Evolutionary conservation across 2,329 filamentous ascomycete species (phyloP).

Genomic region (Exophiala alcalophila): DNA sequence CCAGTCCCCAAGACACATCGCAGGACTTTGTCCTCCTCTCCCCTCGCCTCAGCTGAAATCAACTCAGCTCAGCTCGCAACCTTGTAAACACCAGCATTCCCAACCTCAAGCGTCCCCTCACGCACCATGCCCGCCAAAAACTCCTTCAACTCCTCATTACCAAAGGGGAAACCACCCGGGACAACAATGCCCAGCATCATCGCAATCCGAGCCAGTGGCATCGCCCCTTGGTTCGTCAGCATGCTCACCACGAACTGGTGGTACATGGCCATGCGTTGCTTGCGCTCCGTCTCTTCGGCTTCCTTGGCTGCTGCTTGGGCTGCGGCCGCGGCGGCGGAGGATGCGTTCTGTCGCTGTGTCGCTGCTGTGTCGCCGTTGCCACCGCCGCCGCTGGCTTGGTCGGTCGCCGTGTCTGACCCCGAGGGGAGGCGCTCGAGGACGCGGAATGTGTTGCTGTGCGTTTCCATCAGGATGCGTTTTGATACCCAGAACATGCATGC

Average conservation of each 20-base stretch:
- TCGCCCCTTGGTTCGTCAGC: conserved; percentile 86
- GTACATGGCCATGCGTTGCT: conserved; percentile 71
- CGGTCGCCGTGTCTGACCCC: conserved; percentile 27
- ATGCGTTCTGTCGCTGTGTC: conserved; percentile 24
- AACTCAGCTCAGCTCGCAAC: conserved; percentile 23
- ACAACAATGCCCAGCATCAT: conserved; percentile 97
- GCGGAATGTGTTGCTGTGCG: conserved; percentile 50
- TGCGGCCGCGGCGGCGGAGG: conserved; percentile 39
- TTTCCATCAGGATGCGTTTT: conserved; percentile 51
- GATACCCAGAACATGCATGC: conserved; percentile 63
- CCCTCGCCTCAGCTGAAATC: no score
- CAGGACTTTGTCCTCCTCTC: no score
- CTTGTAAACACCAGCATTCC: conserved; percentile 66
- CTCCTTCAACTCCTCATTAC: conserved; percentile 79
- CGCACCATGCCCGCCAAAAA: conserved; percentile 77
- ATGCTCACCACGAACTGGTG: conserved; percentile 92
- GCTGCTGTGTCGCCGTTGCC: conserved; percentile 19
- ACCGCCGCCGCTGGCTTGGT: conserved; percentile 25
- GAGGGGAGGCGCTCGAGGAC: conserved; percentile 55
- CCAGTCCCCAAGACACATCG: no score
- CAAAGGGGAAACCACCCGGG: conserved; percentile 82
- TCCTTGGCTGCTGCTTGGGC: conserved; percentile 44
- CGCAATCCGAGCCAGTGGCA: conserved; percentile 75
- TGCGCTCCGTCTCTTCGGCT: conserved; percentile 56
- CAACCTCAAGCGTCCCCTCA: conserved; percentile 65